Base-by-base conservation (phyloP, 176 grass and related monocot genomes). In the Elymus sibiricus region DNA sequence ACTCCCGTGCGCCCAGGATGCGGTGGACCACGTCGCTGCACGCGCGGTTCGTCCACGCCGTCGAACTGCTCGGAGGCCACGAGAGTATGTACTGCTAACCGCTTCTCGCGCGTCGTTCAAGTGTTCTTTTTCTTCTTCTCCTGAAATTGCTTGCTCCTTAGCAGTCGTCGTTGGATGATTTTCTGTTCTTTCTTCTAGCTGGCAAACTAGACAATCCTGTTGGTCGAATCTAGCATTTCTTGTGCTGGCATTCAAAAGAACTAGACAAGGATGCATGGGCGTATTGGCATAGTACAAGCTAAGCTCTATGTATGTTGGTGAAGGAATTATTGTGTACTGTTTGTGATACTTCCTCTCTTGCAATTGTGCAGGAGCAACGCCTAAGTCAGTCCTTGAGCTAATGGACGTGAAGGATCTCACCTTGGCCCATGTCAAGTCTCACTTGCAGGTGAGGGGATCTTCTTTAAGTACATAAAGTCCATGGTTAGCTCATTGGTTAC, bases 381-480 rank as follows among this genome's bases (percentile, higher is more conserved):
- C 95, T n/a, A 98, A 98, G 85, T 94, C 95, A 22, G 95, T 98
- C 80, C 95, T 98, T 64, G 95, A 98, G 89, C 88, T 98, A 56
- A 98, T 98, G 95, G 93, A 98, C 85, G 93, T 95, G 44, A 98
- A 98, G 84, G 93, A 98, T 92, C 93, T 98, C 34, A 98, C 95
- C 16, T 92, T 98, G 46, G 95, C 95, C 39, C 95, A 98, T 90
- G 95, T 98, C 85, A 98, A 98, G 74, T 95, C 93, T 83, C 95
- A 98, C 74, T 87, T 98, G 70, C 95, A 98, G 95, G 95, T 95
- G 70, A 79, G 63, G n/a, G 22, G 51, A 74, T 53, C 29, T 28
- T 53, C 19, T 22, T 32, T 47, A 51, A 29, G 7, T 75, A 16
- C 24, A 51, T 75, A 27, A 24, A 62, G 59, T 22, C 44, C 27